A percentile compares a stretch with the other conserved stretches of the same genome.
phyloP scores from a whole-genome alignment of 441 rosid species.

The Capsella rubella region DNA sequence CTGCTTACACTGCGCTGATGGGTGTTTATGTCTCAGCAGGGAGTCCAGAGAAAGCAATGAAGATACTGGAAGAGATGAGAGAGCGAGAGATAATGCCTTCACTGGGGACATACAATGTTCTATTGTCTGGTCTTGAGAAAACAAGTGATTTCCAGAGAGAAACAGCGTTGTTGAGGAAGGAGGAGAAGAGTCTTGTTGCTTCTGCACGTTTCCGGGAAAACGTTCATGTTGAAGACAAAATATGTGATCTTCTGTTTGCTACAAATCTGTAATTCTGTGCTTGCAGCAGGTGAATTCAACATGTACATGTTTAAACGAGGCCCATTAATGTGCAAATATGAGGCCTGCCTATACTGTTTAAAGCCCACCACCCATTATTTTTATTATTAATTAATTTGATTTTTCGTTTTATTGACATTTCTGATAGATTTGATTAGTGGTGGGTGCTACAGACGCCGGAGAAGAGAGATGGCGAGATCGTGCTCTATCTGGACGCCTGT shows the following conservation, averaged over 20 bases:
- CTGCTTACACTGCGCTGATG: constrained; percentile 76
- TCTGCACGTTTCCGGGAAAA: constrained; percentile 44
- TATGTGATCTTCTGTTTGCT: constrained; percentile 80
- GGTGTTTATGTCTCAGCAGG: constrained; percentile 76
- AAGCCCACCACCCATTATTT: not conserved
- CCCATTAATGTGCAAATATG: constrained; percentile 4
- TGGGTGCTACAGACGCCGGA: not conserved
- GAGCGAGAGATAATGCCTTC: constrained; percentile 60
- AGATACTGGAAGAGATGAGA: constrained; percentile 64
- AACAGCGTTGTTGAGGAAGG: constrained; percentile 60
- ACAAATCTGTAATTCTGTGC: constrained; percentile 24
- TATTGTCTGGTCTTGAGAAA: constrained; percentile 72
- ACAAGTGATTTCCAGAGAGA: constrained; percentile 54
- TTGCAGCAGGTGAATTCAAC: not conserved
- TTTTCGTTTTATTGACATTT: not conserved
- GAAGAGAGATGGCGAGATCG: constrained; percentile 43
- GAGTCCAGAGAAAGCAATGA: constrained; percentile 70
- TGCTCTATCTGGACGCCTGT: constrained; percentile 36
- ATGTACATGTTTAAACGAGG: constrained; percentile 4
- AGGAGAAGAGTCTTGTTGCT: constrained; percentile 57
- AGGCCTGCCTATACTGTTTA: constrained; percentile 9
- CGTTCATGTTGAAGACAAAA: constrained; percentile 51
- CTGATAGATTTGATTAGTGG: constrained; percentile 12
- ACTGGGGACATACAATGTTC: constrained; percentile 69
- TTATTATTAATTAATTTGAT: not conserved